Evolutionary conservation across 129 eudicot genomes (phyloP).

Genomic region (Oenanthe sinensis): DNA sequence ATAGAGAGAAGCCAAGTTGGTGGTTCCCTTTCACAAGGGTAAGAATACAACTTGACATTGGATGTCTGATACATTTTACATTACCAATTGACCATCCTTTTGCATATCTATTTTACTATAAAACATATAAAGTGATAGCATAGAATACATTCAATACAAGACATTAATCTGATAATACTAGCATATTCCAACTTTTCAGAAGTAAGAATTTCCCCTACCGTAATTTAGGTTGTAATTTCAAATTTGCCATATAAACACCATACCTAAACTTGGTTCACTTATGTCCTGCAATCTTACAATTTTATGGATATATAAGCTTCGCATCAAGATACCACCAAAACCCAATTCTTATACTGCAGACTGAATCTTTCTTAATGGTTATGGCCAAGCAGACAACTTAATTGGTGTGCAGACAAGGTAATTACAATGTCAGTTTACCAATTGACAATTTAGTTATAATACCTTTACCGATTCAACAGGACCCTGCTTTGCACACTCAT

Average conservation of each 20-base stretch:
- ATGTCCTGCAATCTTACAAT: no score
- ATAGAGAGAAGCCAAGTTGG: background rate
- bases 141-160: no score
- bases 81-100: background rate
- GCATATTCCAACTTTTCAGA: no score
- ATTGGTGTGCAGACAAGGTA: background rate
- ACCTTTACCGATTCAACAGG: conserved; percentile 88
- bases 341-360: background rate
- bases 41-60: background rate
- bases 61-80: background rate
- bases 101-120: background rate
- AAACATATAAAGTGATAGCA: background rate
- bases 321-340: background rate
- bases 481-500: conserved; percentile 82
- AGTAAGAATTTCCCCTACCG: background rate
- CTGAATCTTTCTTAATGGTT: background rate
- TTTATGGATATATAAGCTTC: no score
- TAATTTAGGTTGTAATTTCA: background rate
- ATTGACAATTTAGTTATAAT: background rate
- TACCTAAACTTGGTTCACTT: no score
- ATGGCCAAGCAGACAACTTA: background rate
- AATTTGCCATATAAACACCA: no score
- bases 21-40: background rate
- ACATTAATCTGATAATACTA: background rate
- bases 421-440: background rate